A percentile compares a stretch with the other conserved stretches of the same genome.
Conservation (phyloP, 345 rosid genomes). For the Brassica rapa region DNA sequence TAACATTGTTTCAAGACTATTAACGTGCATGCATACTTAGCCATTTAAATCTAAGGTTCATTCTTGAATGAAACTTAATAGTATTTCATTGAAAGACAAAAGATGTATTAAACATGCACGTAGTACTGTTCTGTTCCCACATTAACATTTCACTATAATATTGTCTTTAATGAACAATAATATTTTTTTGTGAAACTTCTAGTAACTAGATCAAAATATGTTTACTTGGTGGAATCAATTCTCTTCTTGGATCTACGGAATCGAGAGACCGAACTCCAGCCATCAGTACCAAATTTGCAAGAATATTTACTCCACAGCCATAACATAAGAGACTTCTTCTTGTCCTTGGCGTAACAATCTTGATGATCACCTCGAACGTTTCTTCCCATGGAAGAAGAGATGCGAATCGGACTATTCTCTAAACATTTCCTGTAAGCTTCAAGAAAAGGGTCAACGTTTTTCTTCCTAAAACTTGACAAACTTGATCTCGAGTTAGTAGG, state of each 20-base stretch:
- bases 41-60: not conserved
- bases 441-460: conserved; percentile 36
- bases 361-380: conserved; percentile 14
- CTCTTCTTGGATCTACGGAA: conserved; percentile 15
- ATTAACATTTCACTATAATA: not conserved
- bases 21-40: not conserved
- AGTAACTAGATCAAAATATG: not conserved
- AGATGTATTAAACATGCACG: not conserved
- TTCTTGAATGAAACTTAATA: not conserved
- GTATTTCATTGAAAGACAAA: not conserved
- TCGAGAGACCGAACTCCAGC: conserved; percentile 4
- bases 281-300: conserved; percentile 32
- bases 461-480: conserved; percentile 36
- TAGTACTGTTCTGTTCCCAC: conserved; percentile 9
- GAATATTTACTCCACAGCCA: conserved; percentile 29
- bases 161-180: not conserved
- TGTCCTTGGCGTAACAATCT: conserved; percentile 2
- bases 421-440: conserved; percentile 39
- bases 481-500: conserved; percentile 25
- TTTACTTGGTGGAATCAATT: conserved; percentile 4
- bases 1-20: not conserved
- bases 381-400: conserved; percentile 5
- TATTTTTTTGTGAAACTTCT: not conserved
- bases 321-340: conserved; percentile 19
- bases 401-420: conserved; percentile 24